Conservation (phyloP, 1,284 basidiomycete species). For the Ceratorhiza oryzae-sativae region DNA sequence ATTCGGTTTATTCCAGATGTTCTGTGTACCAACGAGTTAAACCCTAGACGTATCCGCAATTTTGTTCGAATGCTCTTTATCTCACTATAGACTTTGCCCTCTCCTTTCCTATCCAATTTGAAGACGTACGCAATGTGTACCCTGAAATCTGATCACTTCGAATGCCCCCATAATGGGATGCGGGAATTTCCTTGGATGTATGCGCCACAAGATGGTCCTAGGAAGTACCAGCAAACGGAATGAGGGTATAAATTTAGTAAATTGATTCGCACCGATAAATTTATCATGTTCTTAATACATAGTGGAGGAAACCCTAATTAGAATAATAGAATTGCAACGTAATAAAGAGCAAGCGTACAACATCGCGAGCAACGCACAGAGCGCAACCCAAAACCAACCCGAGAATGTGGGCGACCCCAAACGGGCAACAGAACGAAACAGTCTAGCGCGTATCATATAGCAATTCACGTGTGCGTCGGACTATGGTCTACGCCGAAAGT, state of each 20-base stretch:
- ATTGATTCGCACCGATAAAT: background rate
- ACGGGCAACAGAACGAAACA: background rate
- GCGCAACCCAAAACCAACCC: too few species aligned
- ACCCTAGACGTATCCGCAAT: background rate
- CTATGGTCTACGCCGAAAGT: too few species aligned
- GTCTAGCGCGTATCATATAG: background rate
- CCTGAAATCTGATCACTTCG: background rate
- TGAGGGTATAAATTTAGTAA: too few species aligned
- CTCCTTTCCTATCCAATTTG: background rate
- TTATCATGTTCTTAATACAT: too few species aligned
- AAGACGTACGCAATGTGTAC: background rate
- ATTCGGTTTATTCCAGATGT: background rate
- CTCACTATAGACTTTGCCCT: slow-evolving; percentile 6
- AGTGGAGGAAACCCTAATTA: too few species aligned
- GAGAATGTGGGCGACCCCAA: too few species aligned
- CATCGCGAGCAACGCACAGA: background rate
- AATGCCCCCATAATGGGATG: background rate
- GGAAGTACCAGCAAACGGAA: too few species aligned
- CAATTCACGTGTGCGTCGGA: background rate
- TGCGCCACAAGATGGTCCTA: background rate
- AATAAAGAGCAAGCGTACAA: background rate
- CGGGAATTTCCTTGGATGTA: background rate
- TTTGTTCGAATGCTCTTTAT: background rate
- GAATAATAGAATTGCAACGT: background rate
- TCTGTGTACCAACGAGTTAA: slow-evolving; percentile 2